Conservation (phyloP, 2,329 filamentous ascomycete species). For the Ceratocystis papillata region DNA sequence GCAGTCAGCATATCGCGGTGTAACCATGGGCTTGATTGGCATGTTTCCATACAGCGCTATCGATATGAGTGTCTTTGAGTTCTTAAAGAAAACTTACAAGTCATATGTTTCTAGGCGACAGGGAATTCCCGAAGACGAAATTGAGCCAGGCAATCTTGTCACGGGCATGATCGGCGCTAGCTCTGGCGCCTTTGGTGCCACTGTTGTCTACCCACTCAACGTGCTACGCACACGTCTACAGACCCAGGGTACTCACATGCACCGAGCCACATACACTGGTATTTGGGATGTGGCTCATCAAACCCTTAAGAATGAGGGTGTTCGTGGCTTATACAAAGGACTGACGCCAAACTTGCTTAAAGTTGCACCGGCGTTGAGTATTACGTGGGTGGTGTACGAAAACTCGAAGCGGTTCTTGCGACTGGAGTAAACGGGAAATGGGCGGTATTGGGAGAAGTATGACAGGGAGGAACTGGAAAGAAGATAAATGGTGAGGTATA, state of each 20-base stretch:
- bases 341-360: conserved; percentile 92
- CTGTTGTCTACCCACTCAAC: conserved; percentile 91
- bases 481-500: conserved; percentile 22
- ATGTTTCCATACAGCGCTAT: conserved; percentile 98
- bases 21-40: conserved; percentile 85
- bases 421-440: conserved; percentile 34
- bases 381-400: conserved; percentile 89
- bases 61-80: conserved; percentile 90
- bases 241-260: conserved; percentile 86
- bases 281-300: conserved; percentile 79
- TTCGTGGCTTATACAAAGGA: conserved; percentile 83
- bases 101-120: conserved; percentile 56
- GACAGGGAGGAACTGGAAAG: background rate
- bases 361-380: conserved; percentile 89
- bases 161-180: conserved; percentile 84
- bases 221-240: conserved; percentile 84
- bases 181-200: conserved; percentile 83
- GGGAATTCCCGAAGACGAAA: conserved; percentile 72
- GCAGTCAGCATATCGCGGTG: conserved; percentile 72
- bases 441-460: conserved; percentile 7
- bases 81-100: conserved; percentile 68
- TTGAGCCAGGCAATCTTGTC: conserved; percentile 66
- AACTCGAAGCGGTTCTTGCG: conserved; percentile 67
- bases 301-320: conserved; percentile 72
- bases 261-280: conserved; percentile 80